phyloP scores from a whole-genome alignment of 352 stramenopile species.

The Pelagophyceae sp. region DNA sequence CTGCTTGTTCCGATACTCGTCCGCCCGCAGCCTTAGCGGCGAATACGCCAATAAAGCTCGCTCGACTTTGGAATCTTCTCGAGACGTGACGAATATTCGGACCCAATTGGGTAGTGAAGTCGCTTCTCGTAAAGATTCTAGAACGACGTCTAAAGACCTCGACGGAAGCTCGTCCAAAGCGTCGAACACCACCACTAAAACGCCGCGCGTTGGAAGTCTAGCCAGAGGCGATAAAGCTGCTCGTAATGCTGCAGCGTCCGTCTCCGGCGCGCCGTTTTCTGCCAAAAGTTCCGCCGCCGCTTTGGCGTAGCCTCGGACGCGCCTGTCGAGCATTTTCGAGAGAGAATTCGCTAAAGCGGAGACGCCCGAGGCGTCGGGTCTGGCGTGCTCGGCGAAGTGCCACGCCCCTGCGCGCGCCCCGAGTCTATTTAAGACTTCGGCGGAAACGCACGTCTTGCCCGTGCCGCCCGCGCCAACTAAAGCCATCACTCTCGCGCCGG shows the following conservation, averaged over 20 bases:
- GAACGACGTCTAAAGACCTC: background rate
- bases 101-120: background rate
- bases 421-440: background rate
- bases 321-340: background rate
- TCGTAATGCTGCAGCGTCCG: too few relatives aligned
- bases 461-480: slow-evolving; percentile 1
- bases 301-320: background rate
- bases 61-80: background rate
- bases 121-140: background rate
- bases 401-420: background rate
- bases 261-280: background rate
- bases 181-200: background rate
- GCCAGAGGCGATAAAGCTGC: too few relatives aligned
- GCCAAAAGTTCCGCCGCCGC: background rate
- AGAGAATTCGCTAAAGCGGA: background rate
- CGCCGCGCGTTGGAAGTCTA: too few relatives aligned
- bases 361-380: background rate
- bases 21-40: background rate
- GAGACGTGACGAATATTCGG: background rate
- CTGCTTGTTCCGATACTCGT: background rate
- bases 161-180: background rate
- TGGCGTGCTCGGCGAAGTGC: background rate
- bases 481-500: background rate
- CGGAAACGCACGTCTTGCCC: background rate
- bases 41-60: background rate